Evolutionary conservation across 139 green algal genomes (phyloP), one percentile per base, ranked within the genome.

Genomic region (Edaphochlamys debaryana): DNA sequence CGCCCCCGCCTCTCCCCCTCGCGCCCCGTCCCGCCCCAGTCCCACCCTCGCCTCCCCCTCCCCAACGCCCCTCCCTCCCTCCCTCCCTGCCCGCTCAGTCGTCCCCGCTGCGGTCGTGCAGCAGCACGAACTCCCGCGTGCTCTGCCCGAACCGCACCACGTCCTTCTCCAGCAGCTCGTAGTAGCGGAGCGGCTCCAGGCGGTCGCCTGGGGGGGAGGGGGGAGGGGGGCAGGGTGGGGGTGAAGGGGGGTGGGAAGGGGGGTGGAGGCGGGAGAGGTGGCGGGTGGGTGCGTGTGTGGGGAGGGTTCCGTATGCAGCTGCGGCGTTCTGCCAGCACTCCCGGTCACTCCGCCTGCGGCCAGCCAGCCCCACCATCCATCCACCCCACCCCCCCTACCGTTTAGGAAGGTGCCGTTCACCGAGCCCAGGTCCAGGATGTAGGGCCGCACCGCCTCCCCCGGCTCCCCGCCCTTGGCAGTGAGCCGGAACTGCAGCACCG

Each of bases 321-420:
- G n/a, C n/a, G n/a, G n/a, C n/a, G n/a, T n/a, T n/a, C n/a, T n/a
- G n/a, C n/a, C n/a, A n/a, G n/a, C n/a, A n/a, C n/a, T n/a, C n/a
- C n/a, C n/a, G n/a, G n/a, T n/a, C n/a, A n/a, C n/a, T n/a, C n/a
- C n/a, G n/a, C n/a, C n/a, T n/a, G n/a, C n/a, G n/a, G 11, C 45
- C 45, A 54, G 45, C 45, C 45, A 54, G 11, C 45, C 45, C 45
- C 52, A 62, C 15, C 52, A 62, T 30, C 52, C 52, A 22, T 20
- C 17, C 7, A 29, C 56, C 56, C 19, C 56, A 23, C 23, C 56
- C 19, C 56, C 9, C 77, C 0, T 34, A 27, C 87, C 89, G 83
- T 99, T 99, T 52, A 99, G 77, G 73, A 93, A 96, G 52, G 96
- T 99, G 54, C 97, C 97, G 86, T 99, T 99, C 34, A 95, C 93